Percentiles rank a stretch among this genome's conserved stretches.
These are phyloP conservation scores for Starmerella floricola DNA, from an alignment of 805 yeast species.

Conservation along the genomic window DNA sequence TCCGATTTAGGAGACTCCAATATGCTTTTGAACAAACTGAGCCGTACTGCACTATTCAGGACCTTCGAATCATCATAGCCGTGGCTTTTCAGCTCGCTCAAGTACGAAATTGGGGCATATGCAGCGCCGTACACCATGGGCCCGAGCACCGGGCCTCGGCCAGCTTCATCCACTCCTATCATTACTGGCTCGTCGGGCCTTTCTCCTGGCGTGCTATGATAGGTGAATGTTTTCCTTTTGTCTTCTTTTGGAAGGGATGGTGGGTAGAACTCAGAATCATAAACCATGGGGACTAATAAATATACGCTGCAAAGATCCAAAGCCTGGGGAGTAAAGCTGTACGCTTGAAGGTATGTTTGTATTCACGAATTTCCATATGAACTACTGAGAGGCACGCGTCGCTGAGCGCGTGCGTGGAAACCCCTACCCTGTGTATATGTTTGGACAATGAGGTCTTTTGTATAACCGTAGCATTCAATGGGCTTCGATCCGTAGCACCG, in stretches of 20 bases:
- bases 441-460: too few relatives aligned
- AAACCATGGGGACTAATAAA: too few relatives aligned
- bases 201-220: conserved; percentile 16
- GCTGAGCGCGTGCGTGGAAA: too few relatives aligned
- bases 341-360: too few relatives aligned
- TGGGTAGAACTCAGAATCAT: conserved; percentile 6
- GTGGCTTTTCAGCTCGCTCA: conserved; percentile 39
- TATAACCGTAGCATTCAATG: too few relatives aligned
- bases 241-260: conserved; percentile 16
- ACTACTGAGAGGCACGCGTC: background rate
- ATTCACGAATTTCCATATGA: too few relatives aligned
- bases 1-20: conserved; percentile 18
- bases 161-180: conserved; percentile 96
- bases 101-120: conserved; percentile 51
- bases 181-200: conserved; percentile 27
- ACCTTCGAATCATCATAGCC: conserved; percentile 94
- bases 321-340: too few relatives aligned
- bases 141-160: conserved; percentile 95
- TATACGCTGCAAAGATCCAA: too few relatives aligned
- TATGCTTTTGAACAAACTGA: conserved; percentile 37
- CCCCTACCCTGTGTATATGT: too few relatives aligned
- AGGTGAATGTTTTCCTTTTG: conserved; percentile 21
- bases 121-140: conserved; percentile 95
- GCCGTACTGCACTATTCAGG: conserved; percentile 59
- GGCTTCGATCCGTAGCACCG: too few relatives aligned